These are phyloP conservation scores for Petunia axillaris DNA, from an alignment of 257 asterid species.

Conservation along the genomic window DNA sequence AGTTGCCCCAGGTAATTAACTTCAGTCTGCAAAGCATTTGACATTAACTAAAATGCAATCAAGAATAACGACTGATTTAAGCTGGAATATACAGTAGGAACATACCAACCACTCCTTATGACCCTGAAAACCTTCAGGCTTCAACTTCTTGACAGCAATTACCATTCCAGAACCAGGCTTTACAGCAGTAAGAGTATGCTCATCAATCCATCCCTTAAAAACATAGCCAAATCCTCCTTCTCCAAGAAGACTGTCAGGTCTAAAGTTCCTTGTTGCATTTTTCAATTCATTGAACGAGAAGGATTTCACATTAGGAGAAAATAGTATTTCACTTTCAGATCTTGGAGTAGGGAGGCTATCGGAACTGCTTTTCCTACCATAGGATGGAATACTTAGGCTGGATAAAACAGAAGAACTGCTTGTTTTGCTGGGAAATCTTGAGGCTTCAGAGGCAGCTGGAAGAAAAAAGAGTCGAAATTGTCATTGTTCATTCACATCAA, in stretches of 20 bases:
- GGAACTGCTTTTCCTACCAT: slow-evolving; percentile 58
- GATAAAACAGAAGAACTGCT: slow-evolving; percentile 57
- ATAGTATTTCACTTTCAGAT: slow-evolving; percentile 80
- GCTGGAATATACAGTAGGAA: neutral
- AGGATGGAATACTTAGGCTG: slow-evolving; percentile 53
- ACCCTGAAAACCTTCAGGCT: slow-evolving; percentile 97
- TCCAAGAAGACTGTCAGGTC: slow-evolving; percentile 93
- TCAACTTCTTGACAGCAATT: slow-evolving; percentile 90
- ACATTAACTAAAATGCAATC: neutral
- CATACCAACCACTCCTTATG: slow-evolving; percentile 99
- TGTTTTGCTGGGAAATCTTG: slow-evolving; percentile 49
- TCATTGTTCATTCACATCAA: neutral
- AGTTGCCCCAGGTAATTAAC: slow-evolving; percentile 94
- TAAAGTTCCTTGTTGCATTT: slow-evolving; percentile 85
- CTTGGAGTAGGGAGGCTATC: slow-evolving; percentile 84
- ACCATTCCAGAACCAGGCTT: slow-evolving; percentile 90
- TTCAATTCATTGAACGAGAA: slow-evolving; percentile 76
- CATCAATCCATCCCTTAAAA: slow-evolving; percentile 96
- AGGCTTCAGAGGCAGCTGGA: slow-evolving; percentile 49
- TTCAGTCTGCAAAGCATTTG: slow-evolving; percentile 72
- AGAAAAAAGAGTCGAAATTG: neutral
- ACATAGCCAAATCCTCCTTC: slow-evolving; percentile 98
- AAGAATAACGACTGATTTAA: neutral
- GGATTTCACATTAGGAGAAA: slow-evolving; percentile 76
- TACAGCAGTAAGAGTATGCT: slow-evolving; percentile 64